Base-by-base conservation (phyloP, 2,329 filamentous ascomycete genomes). In the Xylariaceae sp. region DNA sequence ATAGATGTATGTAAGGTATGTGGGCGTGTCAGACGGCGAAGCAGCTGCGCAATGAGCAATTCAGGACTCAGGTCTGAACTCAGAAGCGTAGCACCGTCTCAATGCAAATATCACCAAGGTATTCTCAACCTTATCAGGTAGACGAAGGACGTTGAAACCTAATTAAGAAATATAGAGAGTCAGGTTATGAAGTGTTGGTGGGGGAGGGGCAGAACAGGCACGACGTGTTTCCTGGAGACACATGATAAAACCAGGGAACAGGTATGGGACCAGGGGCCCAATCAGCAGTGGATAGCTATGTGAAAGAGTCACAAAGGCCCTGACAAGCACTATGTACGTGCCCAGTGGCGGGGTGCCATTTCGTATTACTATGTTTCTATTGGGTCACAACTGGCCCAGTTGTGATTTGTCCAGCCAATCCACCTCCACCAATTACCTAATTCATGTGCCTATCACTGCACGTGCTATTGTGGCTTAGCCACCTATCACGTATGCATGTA, bases 11-110 rank as follows among this genome's bases (percentile, higher is more conserved):
- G 26, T 26, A 53, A 42, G 44, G 43, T 19, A 23, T 55, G 50
- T 50, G n/a, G 23, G 37, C 20, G 19, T 40, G 41, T 20, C n/a
- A 26, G 23, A 47, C 42, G 56, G 43, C 18, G 53, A 48, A 50
- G 50, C 54, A 52, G 49, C 43, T 48, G 12, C 7, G 14, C 32
- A 16, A 37, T 26, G 23, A 26, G 23, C 23, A 26, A 26, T 26
- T 26, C 23, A 26, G 23, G 23, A 26, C 9, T 26, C 23, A 26
- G 23, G 23, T 9, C 23, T 26, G 23, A 9, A 26, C 23, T 26
- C 23, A 9, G 9, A 37, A 37, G 14, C 32, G 32, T 7, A 16
- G 32, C 32, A 37, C 32, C 3, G 32, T 37, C 32, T 37, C 3
- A 16, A 37, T 7, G 14, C 32, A 14, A 37, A 37, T 12, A 12